A percentile compares a stretch with the other conserved stretches of the same genome.
Evolutionary conservation across 148 eudicot genomes (phyloP).

Genomic region (Amaranthus cruentus): DNA sequence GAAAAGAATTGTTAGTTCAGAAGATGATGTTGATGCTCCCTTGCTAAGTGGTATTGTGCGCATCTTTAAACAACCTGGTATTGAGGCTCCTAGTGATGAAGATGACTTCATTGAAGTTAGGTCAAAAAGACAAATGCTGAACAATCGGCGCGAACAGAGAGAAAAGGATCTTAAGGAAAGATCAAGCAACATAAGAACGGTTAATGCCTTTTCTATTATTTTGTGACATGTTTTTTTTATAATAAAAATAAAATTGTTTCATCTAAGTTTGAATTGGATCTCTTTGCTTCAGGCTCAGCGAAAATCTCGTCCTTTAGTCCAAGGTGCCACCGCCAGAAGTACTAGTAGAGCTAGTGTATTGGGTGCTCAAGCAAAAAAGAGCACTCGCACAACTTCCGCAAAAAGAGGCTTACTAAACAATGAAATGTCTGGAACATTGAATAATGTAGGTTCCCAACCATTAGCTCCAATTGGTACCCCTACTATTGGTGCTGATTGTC

Average conservation of each 20-base stretch:
- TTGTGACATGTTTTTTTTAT: background rate
- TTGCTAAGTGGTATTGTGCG: constrained; percentile 88
- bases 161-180: constrained; percentile 89
- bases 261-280: constrained; percentile 1
- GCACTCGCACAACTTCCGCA: constrained; percentile 25
- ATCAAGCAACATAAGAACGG: constrained; percentile 60
- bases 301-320: constrained; percentile 45
- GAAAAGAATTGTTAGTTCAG: constrained; percentile 54
- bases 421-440: constrained; percentile 39
- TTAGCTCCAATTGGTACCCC: constrained; percentile 76
- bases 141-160: constrained; percentile 94
- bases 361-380: constrained; percentile 37
- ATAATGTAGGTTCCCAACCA: constrained; percentile 38
- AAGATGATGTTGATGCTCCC: constrained; percentile 85
- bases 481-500: constrained; percentile 42
- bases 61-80: constrained; percentile 81
- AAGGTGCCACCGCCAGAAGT: constrained; percentile 30
- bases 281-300: constrained; percentile 42
- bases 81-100: constrained; percentile 89
- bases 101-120: constrained; percentile 97
- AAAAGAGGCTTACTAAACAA: constrained; percentile 32
- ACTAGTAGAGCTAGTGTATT: constrained; percentile 32
- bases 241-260: too few relatives aligned
- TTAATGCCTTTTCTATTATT: constrained; percentile 16
- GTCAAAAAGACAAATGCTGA: constrained; percentile 97